phyloP scores from a whole-genome alignment of 2,329 filamentous ascomycete genomes.

The Ophiocordyceps polyrhachis-furcata region DNA sequence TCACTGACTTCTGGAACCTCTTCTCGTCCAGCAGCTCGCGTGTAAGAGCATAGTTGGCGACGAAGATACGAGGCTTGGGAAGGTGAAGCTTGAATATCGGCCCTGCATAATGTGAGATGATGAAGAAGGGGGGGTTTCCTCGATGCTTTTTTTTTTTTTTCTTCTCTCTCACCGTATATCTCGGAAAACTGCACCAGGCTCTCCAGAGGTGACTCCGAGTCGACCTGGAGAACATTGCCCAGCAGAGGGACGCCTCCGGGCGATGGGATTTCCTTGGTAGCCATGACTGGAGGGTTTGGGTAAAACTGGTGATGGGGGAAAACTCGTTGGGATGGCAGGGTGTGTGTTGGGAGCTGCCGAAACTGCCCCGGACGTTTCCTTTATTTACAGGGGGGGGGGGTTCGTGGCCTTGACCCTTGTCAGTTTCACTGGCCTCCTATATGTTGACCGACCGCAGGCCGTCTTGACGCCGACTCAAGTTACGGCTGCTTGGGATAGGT shows the following conservation, averaged over 20 bases:
- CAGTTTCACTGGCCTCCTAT: too few species aligned
- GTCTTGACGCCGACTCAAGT: too few species aligned
- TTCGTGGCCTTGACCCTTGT: too few species aligned
- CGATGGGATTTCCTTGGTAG: neutral
- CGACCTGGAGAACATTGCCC: neutral
- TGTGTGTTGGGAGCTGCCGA: too few species aligned
- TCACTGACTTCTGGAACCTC: constrained; percentile 41
- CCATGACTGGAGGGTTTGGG: neutral
- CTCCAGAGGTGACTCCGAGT: neutral
- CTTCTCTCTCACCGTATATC: neutral
- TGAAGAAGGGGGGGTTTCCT: neutral
- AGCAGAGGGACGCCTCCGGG: neutral
- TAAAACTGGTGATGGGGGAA: too few species aligned
- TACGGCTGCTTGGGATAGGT: too few species aligned
- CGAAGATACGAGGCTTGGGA: neutral
- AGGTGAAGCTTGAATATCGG: neutral
- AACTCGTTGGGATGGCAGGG: too few species aligned
- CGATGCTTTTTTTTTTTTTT: too few species aligned
- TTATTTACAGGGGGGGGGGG: too few species aligned
- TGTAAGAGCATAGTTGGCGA: neutral
- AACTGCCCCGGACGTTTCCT: too few species aligned
- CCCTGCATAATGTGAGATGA: neutral
- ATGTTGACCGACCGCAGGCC: too few species aligned
- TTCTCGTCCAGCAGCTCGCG: constrained; percentile 36
- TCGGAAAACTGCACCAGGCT: neutral